Conservation (phyloP, 176 grass and related monocot genomes). For the Eremochloa ophiuroides region DNA sequence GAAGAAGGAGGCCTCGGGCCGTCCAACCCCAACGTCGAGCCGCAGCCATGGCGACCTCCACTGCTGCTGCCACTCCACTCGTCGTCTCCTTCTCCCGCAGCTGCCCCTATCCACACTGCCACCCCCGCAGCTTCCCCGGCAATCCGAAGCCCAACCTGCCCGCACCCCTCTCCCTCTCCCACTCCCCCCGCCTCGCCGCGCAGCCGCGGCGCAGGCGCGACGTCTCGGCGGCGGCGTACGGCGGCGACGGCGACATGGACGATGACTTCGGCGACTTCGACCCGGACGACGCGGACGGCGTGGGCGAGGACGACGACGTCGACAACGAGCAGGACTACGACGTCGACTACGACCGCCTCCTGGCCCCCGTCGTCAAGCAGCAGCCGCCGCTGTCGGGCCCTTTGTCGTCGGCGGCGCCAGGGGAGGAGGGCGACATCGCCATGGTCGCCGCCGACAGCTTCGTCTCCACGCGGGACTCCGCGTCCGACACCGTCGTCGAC, state of each 20-base stretch:
- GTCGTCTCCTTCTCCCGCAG: constrained; percentile 3
- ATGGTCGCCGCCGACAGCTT: constrained; percentile 68
- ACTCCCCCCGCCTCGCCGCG: background rate
- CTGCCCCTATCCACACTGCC: constrained; percentile 20
- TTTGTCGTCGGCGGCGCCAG: background rate
- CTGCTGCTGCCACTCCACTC: background rate
- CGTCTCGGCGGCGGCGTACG: constrained; percentile 36
- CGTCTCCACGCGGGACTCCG: constrained; percentile 68
- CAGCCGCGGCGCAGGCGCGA: constrained; percentile 10
- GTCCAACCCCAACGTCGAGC: background rate
- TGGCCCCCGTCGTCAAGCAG: constrained; percentile 32
- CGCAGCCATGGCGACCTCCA: constrained; percentile 22
- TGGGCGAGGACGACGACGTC: constrained; percentile 65
- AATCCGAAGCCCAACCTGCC: background rate
- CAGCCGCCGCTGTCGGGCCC: background rate
- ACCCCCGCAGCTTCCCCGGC: background rate
- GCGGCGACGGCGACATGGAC: constrained; percentile 65
- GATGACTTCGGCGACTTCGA: constrained; percentile 71
- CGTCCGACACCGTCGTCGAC: constrained; percentile 74
- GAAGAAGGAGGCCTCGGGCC: background rate
- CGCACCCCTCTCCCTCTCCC: background rate
- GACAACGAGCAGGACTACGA: constrained; percentile 98
- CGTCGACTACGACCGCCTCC: constrained; percentile 87
- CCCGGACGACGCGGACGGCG: constrained; percentile 54
- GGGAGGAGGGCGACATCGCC: constrained; percentile 50